phyloP scores from a whole-genome alignment of 1,284 basidiomycete species.

The Singerocomus rubriflavus region DNA sequence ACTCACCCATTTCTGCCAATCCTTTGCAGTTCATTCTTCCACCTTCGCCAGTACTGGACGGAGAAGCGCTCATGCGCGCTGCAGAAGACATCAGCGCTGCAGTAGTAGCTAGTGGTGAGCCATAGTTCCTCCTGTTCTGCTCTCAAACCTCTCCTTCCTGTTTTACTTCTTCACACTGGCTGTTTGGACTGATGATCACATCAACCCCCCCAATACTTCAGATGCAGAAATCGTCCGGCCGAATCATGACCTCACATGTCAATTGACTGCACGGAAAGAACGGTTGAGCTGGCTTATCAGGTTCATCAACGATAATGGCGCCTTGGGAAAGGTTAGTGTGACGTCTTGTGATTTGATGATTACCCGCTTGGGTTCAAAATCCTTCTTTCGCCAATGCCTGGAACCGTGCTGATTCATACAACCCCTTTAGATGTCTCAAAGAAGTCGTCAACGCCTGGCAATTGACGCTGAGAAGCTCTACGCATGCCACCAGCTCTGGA shows the following conservation, averaged over 20 bases:
- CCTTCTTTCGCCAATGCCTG: not conserved
- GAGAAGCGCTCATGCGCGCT: constrained; percentile 77
- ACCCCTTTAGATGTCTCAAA: constrained; percentile 68
- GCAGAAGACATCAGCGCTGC: constrained; percentile 75
- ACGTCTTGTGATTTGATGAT: not conserved
- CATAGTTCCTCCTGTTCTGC: not conserved
- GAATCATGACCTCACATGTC: constrained; percentile 79
- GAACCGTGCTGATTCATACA: constrained; percentile 5
- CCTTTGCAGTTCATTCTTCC: constrained; percentile 84
- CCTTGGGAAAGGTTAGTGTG: constrained; percentile 61
- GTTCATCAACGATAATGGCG: constrained; percentile 85
- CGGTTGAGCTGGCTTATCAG: constrained; percentile 79
- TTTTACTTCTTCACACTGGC: not conserved
- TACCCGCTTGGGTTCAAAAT: not conserved
- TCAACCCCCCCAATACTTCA: constrained; percentile 28
- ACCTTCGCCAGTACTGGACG: constrained; percentile 60
- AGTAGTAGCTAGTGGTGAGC: constrained; percentile 65
- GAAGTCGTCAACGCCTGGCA: constrained; percentile 71
- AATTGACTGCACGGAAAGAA: constrained; percentile 74
- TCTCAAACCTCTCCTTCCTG: not conserved
- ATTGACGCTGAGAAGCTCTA: constrained; percentile 89
- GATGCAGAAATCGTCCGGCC: constrained; percentile 71
- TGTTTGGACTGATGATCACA: not conserved
- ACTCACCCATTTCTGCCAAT: constrained; percentile 53
- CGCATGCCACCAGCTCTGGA: constrained; percentile 83